Conservation (phyloP, 2,329 filamentous ascomycete genomes). For the Pseudogymnoascus sp. region DNA sequence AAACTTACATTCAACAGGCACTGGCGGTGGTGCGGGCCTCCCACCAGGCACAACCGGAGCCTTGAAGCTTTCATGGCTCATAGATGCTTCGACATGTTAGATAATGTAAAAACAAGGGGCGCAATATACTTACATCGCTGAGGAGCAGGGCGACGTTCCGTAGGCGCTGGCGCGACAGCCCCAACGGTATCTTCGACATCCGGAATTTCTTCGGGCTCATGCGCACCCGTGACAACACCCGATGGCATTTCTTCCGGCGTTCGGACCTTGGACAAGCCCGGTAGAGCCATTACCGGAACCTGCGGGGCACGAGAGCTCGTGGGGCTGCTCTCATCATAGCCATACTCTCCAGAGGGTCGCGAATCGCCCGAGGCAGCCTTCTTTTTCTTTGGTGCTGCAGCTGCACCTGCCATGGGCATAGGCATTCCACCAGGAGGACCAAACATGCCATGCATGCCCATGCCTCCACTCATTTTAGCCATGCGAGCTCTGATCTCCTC, state of each 20-base stretch:
- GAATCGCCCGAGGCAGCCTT: slow-evolving; percentile 32
- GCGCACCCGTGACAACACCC: slow-evolving; percentile 29
- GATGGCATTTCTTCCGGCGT: slow-evolving; percentile 37
- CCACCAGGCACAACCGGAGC: slow-evolving; percentile 30
- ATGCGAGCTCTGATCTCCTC: slow-evolving; percentile 89
- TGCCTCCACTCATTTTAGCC: slow-evolving; percentile 97
- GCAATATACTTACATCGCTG: slow-evolving; percentile 22
- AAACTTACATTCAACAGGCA: slow-evolving; percentile 53
- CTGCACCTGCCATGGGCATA: slow-evolving; percentile 41
- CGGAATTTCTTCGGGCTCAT: slow-evolving; percentile 36
- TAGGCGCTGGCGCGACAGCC: slow-evolving; percentile 34
- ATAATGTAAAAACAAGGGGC: not conserved
- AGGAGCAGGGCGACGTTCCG: slow-evolving; percentile 30
- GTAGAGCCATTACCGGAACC: slow-evolving; percentile 56
- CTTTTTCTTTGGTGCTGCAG: slow-evolving; percentile 49
- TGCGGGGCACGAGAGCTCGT: slow-evolving; percentile 41
- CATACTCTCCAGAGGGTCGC: slow-evolving; percentile 36
- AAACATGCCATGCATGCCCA: slow-evolving; percentile 95
- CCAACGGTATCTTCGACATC: slow-evolving; percentile 50
- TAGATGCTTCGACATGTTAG: not conserved
- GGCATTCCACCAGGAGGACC: slow-evolving; percentile 61
- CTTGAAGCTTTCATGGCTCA: slow-evolving; percentile 9
- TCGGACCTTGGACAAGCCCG: slow-evolving; percentile 55
- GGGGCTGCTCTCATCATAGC: slow-evolving; percentile 31
- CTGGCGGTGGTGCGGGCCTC: slow-evolving; percentile 47